Conservation (phyloP, 768 basidiomycete genomes). For the Multifurca ochricompacta region DNA sequence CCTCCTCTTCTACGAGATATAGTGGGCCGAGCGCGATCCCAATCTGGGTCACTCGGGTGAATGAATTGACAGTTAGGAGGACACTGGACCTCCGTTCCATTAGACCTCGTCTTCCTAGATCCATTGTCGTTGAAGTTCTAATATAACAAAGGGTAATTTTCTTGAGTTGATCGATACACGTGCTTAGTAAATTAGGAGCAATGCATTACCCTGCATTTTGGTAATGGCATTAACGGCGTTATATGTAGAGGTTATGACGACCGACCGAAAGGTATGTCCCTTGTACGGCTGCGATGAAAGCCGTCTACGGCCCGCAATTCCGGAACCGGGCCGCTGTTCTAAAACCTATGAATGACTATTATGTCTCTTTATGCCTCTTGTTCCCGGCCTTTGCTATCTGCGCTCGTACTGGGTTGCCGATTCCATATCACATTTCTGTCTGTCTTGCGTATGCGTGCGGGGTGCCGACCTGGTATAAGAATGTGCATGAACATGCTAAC, state of each 20-base stretch:
- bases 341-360: too few relatives aligned
- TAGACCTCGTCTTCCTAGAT: background rate
- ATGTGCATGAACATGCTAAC: too few relatives aligned
- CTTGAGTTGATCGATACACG: background rate
- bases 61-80: constrained; percentile 3
- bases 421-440: too few relatives aligned
- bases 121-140: constrained; percentile 13
- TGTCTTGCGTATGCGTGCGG: too few relatives aligned
- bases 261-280: background rate
- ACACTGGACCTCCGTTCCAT: background rate
- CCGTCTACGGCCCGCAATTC: background rate
- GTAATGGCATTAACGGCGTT: background rate
- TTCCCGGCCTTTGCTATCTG: too few relatives aligned
- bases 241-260: too few relatives aligned
- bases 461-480: too few relatives aligned
- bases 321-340: background rate
- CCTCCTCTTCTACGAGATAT: background rate
- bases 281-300: too few relatives aligned
- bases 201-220: constrained; percentile 1
- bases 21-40: constrained; percentile 4
- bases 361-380: too few relatives aligned
- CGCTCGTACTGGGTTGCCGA: too few relatives aligned
- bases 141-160: background rate
- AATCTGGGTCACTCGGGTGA: constrained; percentile 12
- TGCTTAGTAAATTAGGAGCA: background rate